Evolutionary conservation across 345 rosid genomes (phyloP).

Genomic region (Eutrema heterophyllum): DNA sequence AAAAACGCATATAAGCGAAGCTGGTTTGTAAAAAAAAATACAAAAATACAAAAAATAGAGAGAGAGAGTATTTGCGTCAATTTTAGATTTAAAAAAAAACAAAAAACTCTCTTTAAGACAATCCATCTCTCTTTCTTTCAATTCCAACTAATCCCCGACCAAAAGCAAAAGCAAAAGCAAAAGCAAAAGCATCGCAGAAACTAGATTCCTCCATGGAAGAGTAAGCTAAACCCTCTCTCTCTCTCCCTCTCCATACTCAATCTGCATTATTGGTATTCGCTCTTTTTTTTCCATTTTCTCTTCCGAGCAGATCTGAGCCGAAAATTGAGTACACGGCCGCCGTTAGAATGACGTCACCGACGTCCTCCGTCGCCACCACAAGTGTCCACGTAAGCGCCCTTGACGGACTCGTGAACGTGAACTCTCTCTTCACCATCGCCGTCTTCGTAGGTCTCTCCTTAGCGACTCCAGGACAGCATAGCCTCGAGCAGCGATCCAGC

Average conservation of each 20-base stretch:
- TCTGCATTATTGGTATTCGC: not conserved
- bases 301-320: conserved; percentile 53
- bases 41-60: not conserved
- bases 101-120: conserved; percentile 13
- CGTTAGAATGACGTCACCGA: conserved; percentile 32
- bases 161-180: conserved; percentile 10
- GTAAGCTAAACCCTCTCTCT: conserved; percentile 28
- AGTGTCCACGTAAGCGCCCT: conserved; percentile 95
- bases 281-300: not conserved
- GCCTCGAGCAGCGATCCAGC: conserved; percentile 61
- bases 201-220: conserved; percentile 39
- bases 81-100: not conserved
- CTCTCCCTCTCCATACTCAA: not conserved
- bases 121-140: not conserved
- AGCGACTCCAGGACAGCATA: conserved; percentile 65
- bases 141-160: conserved; percentile 18
- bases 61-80: not conserved
- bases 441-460: conserved; percentile 92
- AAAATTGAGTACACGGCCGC: conserved; percentile 34
- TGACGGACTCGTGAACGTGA: conserved; percentile 91
- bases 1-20: not conserved
- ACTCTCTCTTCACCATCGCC: conserved; percentile 94
- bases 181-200: not conserved
- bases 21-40: not conserved
- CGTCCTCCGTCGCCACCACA: conserved; percentile 40